Conservation (phyloP, 176 grass and related monocot species). For the Olyra latifolia region DNA sequence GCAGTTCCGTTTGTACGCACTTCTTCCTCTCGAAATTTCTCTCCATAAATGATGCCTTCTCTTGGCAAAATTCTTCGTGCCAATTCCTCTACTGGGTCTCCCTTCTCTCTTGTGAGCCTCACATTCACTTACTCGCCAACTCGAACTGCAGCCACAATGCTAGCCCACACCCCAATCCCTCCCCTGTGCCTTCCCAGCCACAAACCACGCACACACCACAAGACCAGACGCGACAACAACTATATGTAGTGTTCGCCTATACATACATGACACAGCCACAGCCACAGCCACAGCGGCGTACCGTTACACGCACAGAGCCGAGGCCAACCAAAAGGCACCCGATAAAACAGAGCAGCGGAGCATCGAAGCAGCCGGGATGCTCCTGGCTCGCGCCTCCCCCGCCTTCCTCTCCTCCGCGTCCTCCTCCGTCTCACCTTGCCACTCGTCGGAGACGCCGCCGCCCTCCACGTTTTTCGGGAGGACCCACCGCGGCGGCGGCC, state of each 20-base stretch:
- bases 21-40: too few species aligned
- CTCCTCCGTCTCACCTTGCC: conserved; percentile 20
- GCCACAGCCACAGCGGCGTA: background rate
- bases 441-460: conserved; percentile 26
- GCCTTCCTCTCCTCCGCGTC: conserved; percentile 35
- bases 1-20: too few species aligned
- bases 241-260: background rate
- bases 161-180: conserved; percentile 25
- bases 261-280: conserved; percentile 13
- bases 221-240: background rate
- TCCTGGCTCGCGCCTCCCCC: conserved; percentile 47
- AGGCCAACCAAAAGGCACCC: conserved; percentile 34
- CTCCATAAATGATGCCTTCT: background rate
- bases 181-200: conserved; percentile 23
- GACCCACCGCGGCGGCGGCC: background rate
- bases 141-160: background rate
- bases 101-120: background rate
- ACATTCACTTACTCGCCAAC: background rate
- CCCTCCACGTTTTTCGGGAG: conserved; percentile 4
- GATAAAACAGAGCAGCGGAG: background rate
- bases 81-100: too few species aligned
- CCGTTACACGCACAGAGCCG: conserved; percentile 1
- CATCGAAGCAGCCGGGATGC: conserved; percentile 25
- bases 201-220: background rate
- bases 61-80: background rate